phyloP scores from a whole-genome alignment of 257 asterid species.

The Galeopsis tetrahit region DNA sequence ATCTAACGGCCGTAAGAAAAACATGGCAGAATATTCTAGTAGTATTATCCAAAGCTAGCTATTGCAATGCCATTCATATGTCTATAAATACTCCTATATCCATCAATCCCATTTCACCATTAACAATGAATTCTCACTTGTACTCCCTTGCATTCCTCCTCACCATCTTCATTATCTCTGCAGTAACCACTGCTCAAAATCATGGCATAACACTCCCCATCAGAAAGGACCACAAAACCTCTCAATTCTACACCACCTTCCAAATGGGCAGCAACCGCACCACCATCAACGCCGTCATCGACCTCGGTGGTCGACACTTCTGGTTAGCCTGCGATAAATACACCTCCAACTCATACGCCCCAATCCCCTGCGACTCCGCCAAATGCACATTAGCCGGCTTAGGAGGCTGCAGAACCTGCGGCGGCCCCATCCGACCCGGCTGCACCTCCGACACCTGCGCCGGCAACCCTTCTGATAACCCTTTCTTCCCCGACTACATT shows the following conservation, averaged over 20 bases:
- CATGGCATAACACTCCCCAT: neutral
- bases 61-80: no score
- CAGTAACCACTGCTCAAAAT: neutral
- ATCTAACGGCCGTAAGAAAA: no score
- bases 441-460: constrained; percentile 48
- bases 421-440: constrained; percentile 42
- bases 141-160: neutral
- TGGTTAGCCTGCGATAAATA: constrained; percentile 50
- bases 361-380: constrained; percentile 43
- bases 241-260: neutral
- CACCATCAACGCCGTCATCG: constrained; percentile 29
- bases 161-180: neutral
- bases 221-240: neutral
- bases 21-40: no score
- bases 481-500: neutral
- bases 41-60: no score
- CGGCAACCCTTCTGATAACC: constrained; percentile 40
- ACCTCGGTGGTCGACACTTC: constrained; percentile 41
- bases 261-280: neutral
- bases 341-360: constrained; percentile 38
- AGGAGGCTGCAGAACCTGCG: constrained; percentile 40
- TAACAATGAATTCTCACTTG: neutral
- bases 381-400: constrained; percentile 36
- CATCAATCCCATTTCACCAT: no score
- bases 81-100: no score